Evolutionary conservation across 2,329 filamentous ascomycete genomes (phyloP).

Genomic region (Dactylonectria macrodidyma): DNA sequence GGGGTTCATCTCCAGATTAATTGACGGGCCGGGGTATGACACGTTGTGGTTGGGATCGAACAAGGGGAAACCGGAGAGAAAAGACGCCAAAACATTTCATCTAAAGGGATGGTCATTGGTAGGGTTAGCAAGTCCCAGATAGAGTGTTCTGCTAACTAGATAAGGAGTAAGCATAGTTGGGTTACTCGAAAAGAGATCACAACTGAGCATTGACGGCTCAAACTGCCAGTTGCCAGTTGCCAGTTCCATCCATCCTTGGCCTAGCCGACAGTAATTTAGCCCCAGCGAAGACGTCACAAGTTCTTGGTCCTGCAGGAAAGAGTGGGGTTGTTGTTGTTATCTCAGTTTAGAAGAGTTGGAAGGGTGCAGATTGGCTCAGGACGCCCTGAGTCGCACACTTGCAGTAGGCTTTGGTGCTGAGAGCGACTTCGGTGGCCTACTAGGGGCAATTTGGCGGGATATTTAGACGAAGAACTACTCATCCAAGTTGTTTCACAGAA

Average conservation of each 20-base stretch:
- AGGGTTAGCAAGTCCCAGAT: neutral
- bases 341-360: neutral
- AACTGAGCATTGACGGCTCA: neutral
- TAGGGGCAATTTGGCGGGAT: neutral
- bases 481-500: neutral
- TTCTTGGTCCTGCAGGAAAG: constrained; percentile 1
- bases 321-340: constrained; percentile 7
- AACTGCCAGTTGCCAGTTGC: neutral
- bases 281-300: constrained; percentile 22
- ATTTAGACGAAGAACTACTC: neutral
- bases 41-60: constrained; percentile 1
- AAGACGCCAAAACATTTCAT: neutral
- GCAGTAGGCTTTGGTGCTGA: neutral
- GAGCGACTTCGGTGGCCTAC: neutral
- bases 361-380: neutral
- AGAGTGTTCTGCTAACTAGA: no score
- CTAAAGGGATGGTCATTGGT: neutral
- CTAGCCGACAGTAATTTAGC: neutral
- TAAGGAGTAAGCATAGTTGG: neutral
- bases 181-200: neutral
- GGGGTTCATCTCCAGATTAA: neutral
- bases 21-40: constrained; percentile 8
- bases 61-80: neutral
- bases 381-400: neutral
- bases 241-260: neutral